These are phyloP conservation scores for Marasmius tenuissimus DNA, from an alignment of 1,284 basidiomycete species.

Conservation along the genomic window DNA sequence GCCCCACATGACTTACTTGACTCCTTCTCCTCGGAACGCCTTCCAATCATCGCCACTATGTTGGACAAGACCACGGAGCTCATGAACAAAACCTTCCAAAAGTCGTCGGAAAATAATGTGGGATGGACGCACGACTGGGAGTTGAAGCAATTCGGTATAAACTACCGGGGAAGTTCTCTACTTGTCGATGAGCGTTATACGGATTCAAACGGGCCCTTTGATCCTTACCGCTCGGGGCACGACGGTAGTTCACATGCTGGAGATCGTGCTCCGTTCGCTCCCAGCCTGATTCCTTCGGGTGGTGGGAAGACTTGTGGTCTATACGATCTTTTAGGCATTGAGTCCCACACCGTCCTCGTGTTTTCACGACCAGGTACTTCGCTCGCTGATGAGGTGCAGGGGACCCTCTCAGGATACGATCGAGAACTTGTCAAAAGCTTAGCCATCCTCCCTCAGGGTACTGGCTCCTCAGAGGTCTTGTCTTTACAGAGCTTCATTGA, in stretches of 20 bases:
- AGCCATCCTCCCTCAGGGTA: background rate
- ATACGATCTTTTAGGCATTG: conserved; percentile 9
- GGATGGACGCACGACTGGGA: conserved; percentile 7
- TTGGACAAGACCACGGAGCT: conserved; percentile 20
- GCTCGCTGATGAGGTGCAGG: background rate
- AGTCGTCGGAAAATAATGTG: background rate
- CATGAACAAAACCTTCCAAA: conserved; percentile 10
- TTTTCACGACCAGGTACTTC: background rate
- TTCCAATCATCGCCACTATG: conserved; percentile 40
- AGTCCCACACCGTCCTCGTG: conserved; percentile 12
- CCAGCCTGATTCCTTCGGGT: conserved; percentile 17
- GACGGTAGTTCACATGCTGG: conserved; percentile 23
- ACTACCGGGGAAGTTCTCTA: conserved; percentile 33
- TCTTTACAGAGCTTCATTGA: conserved; percentile 6
- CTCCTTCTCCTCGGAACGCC: conserved; percentile 34
- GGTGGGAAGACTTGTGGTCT: conserved; percentile 6
- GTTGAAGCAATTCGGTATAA: conserved; percentile 27
- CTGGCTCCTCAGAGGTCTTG: background rate
- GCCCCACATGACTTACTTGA: conserved; percentile 31
- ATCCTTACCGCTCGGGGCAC: conserved; percentile 18
- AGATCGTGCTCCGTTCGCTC: conserved; percentile 32
- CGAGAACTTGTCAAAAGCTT: background rate
- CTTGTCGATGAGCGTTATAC: conserved; percentile 3
- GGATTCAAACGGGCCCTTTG: conserved; percentile 4
- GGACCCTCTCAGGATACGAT: background rate